These are phyloP conservation scores for Arctium lappa DNA, from an alignment of 129 eudicot genomes.

Conservation along the genomic window DNA sequence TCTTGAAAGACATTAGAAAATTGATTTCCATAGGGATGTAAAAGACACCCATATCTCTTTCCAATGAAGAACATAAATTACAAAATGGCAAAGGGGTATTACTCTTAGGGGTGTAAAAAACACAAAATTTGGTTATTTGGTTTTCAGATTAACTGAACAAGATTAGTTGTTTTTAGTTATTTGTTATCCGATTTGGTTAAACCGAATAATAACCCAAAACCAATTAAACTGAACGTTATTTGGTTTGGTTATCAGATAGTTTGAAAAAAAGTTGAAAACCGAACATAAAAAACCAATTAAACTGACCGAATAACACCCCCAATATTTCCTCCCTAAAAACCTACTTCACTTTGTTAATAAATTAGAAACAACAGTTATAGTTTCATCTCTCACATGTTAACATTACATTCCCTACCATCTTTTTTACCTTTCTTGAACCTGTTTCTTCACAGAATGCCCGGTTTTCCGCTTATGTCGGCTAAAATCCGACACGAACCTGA, in stretches of 20 bases:
- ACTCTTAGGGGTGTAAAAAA: no score
- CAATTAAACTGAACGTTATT: not conserved
- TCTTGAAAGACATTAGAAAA: no score
- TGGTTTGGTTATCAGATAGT: not conserved
- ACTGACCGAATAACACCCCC: not conserved
- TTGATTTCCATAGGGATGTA: no score
- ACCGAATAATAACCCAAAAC: not conserved
- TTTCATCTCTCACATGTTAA: conserved; percentile 39
- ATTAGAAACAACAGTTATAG: conserved; percentile 33
- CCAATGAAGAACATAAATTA: no score
- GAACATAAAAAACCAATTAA: not conserved
- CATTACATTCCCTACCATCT: conserved; percentile 25
- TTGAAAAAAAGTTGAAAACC: not conserved
- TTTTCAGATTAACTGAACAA: not conserved
- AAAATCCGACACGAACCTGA: conserved; percentile 94
- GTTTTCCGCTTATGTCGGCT: conserved; percentile 98
- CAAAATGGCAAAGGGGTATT: no score
- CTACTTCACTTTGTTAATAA: conserved; percentile 39
- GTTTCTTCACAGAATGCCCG: conserved; percentile 78
- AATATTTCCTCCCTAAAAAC: conserved; percentile 32
- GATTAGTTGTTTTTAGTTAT: not conserved
- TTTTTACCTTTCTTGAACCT: conserved; percentile 15
- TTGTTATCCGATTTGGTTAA: not conserved
- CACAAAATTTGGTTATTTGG: not conserved
- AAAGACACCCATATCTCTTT: no score